A percentile compares a stretch with the other conserved stretches of the same genome.
These are phyloP conservation scores for Eutrema japonicum DNA, from an alignment of 345 rosid genomes.

Conservation along the genomic window DNA sequence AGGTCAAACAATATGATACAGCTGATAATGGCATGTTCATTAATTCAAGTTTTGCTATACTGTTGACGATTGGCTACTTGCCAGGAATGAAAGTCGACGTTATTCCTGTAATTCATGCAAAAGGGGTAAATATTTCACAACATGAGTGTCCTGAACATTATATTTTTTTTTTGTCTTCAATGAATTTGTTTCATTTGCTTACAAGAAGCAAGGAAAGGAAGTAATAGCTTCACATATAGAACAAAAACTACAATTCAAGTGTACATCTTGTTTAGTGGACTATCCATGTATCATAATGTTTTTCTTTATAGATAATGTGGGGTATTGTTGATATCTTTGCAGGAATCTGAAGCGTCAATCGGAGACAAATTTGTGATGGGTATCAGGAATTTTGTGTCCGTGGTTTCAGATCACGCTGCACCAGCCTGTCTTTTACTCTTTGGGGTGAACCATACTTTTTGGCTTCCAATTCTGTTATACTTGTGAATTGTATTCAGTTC, in stretches of 20 bases:
- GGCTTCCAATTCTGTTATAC: constrained; percentile 6
- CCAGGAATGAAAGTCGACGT: constrained; percentile 86
- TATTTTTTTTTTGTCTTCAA: neutral
- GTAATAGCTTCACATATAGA: neutral
- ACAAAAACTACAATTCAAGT: neutral
- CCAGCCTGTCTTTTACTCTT: constrained; percentile 74
- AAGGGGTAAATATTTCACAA: constrained; percentile 46
- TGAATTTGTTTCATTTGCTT: constrained; percentile 11
- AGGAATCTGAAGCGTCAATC: constrained; percentile 45
- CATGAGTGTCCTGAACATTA: neutral
- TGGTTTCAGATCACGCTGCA: constrained; percentile 58
- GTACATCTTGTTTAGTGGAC: constrained; percentile 7
- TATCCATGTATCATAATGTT: neutral
- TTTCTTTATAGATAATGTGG: constrained; percentile 2
- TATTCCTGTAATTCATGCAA: constrained; percentile 50
- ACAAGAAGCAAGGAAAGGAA: neutral
- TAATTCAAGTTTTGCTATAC: constrained; percentile 44
- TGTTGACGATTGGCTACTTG: constrained; percentile 71
- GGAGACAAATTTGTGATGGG: constrained; percentile 65
- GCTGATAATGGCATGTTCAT: constrained; percentile 4
- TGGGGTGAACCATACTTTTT: constrained; percentile 56
- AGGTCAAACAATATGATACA: constrained; percentile 50
- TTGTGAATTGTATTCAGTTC: constrained; percentile 16
- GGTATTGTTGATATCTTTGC: constrained; percentile 28
- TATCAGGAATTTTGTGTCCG: constrained; percentile 54